Conservation (phyloP, 768 basidiomycete genomes). For the Saitozyma podzolica region DNA sequence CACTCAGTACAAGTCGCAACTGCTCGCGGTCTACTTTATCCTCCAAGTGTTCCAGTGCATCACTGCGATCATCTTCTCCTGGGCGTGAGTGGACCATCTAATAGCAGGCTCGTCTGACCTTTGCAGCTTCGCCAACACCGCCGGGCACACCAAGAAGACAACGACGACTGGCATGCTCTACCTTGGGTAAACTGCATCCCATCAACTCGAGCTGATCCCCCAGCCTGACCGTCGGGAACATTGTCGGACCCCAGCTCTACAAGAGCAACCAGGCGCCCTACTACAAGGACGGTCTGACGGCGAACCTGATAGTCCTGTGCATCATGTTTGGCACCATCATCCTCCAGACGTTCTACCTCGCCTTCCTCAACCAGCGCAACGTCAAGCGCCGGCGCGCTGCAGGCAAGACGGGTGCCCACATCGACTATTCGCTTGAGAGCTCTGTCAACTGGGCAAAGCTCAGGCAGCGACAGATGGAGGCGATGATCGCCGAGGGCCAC, state of each 20-base stretch:
- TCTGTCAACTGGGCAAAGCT: constrained; percentile 4
- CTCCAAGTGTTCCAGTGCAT: constrained; percentile 23
- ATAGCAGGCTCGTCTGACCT: no score
- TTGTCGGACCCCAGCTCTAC: constrained; percentile 10
- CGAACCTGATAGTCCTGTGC: constrained; percentile 11
- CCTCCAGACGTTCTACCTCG: constrained; percentile 12
- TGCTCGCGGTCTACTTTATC: constrained; percentile 26
- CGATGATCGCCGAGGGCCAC: not conserved
- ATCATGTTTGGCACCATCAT: constrained; percentile 10
- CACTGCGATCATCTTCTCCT: constrained; percentile 22
- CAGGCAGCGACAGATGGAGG: no score
- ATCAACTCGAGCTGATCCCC: no score
- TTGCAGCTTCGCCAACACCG: constrained; percentile 15
- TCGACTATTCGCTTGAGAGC: constrained; percentile 13
- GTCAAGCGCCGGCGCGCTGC: constrained; percentile 3
- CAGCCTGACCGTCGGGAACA: no score
- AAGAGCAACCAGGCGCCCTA: not conserved
- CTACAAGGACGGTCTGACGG: constrained; percentile 13
- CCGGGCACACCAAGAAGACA: no score
- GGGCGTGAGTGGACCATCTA: no score
- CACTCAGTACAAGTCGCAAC: no score
- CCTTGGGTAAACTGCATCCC: no score
- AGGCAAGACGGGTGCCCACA: constrained; percentile 7
- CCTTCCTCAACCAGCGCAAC: constrained; percentile 10
- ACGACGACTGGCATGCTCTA: constrained; percentile 25